Base-by-base conservation (phyloP, 768 basidiomycete genomes). In the Boletus reticulatus region DNA sequence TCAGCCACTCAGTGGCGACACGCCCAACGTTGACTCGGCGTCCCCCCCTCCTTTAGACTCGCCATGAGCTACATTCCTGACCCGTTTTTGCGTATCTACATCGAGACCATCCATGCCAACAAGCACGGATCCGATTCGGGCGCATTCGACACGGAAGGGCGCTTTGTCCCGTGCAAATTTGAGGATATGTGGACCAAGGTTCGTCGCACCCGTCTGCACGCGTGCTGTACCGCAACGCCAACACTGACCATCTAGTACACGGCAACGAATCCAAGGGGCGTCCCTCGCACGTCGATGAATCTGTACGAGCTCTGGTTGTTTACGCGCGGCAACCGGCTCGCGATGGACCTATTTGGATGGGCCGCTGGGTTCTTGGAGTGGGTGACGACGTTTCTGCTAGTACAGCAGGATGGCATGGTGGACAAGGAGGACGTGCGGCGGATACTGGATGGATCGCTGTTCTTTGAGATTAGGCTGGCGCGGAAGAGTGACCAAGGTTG, bases 101-200 rank as follows among this genome's bases (percentile, higher is more conserved):
- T 78, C 41, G 50, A 29, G 39, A 63, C 64, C 54, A 73, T 76
- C 43, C 73, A 76, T 47, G 65, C 69, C 29, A 63, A 60, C 48
- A 76, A 78, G 60, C 78, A 80, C 56, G 78, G 78, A 2, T 73
- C 72, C 19, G 78, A 79, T 63, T 74, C 75, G 14, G 76, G 73
- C n/a, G 52, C 61, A 5, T 77, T 76, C 55, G 74, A 76, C 52
- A 69, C 68, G 49, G 73, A 76, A 57, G 77, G 77, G 1, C 69
- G 75, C 1, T 78, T 78, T 66, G 51, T 73, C 39, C 69, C 75
- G 12, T 70, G 72, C 56, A 71, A 70, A 55, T 79, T 80, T 47
- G 76, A 78, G 51, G 76, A 74, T 58, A 75, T 77, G 54, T 80
- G 78, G 67, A 56, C 62, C 56, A 76, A 75, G 69, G 73, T 74